Evolutionary conservation across 768 basidiomycete genomes (phyloP).

Genomic region (Boletus sp.): DNA sequence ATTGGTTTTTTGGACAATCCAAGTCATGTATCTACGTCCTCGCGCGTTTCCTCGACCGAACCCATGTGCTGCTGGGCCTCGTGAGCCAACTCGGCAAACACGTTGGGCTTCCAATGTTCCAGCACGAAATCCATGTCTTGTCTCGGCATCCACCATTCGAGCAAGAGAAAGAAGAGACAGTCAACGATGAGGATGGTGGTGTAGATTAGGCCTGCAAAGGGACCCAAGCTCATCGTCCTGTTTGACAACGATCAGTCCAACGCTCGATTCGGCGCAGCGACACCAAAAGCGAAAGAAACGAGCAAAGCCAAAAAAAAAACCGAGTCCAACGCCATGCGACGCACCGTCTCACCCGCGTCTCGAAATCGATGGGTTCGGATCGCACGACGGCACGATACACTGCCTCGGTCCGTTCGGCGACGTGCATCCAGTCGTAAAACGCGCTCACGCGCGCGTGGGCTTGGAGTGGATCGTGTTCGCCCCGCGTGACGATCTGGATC

Average conservation of each 20-base stretch:
- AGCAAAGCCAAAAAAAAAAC: background rate
- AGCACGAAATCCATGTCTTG: conserved; percentile 75
- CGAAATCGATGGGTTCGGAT: conserved; percentile 64
- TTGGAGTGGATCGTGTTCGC: conserved; percentile 67
- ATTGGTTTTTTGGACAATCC: conserved; percentile 1
- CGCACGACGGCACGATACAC: conserved; percentile 75
- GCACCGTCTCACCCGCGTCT: conserved; percentile 75
- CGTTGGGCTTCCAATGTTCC: conserved; percentile 53
- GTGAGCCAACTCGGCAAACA: conserved; percentile 19
- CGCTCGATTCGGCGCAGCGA: background rate
- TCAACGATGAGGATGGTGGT: conserved; percentile 86
- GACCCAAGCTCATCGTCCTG: conserved; percentile 77
- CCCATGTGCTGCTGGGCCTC: background rate
- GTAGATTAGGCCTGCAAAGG: conserved; percentile 83
- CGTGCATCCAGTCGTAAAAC: conserved; percentile 87
- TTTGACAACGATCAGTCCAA: background rate
- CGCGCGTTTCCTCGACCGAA: background rate
- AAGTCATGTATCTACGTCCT: background rate
- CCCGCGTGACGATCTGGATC: conserved; percentile 62
- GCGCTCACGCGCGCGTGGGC: conserved; percentile 77
- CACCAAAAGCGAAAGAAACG: background rate
- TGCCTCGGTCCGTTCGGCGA: conserved; percentile 75
- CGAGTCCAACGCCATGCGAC: too few species aligned
- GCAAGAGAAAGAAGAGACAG: conserved; percentile 79
- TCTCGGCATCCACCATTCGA: conserved; percentile 84